Evolutionary conservation across 768 basidiomycete genomes (phyloP), one percentile per base, ranked within the genome.

Genomic region (Suillus fuscotomentosus): DNA sequence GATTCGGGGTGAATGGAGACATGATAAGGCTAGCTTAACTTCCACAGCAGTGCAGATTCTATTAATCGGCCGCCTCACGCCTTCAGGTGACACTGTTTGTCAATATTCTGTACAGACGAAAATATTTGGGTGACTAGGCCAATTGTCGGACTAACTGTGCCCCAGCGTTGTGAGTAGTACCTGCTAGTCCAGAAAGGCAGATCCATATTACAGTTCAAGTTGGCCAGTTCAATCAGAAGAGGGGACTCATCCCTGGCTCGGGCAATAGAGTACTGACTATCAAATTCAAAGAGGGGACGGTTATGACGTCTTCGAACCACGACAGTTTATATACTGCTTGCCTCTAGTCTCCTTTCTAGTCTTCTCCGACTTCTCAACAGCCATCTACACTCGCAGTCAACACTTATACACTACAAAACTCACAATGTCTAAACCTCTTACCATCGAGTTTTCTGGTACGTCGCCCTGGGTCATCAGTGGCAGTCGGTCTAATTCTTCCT

Each of bases 221-320:
- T n/a, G 34, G 34, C 31, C 10, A 36, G 10, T 31, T 14, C 15
- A 14, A 3, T 24, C 24, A 27, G 3, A 3, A 27, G 27, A 3
- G 3, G 3, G 31, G 4, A 31, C 31, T 31, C 47, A 11, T 10
- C 7, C 3, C 5, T 47, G 43, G n/a, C 51, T 53, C 5, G 20
- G 34, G n/a, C 38, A 41, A 57, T 24, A 55, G 22, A 57, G 22
- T 24, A 24, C 22, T 14, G 22, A 20, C 22, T 5, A 5, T 42
- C 39, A 41, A 59, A 59, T 59, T 59, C 56, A 41, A 59, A 59
- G 56, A 42, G 56, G 56, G 38, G 56, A 57, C 20, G 1, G 20
- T 11, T 24, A 27, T 41, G 56, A 59, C 39, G 56, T 31, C 57
- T 42, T 27, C 17, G 15, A 57, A 57, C 2, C 3, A 20, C 3